These are phyloP conservation scores for Trametes cinnabarina DNA, from an alignment of 768 basidiomycete species.

Conservation along the genomic window DNA sequence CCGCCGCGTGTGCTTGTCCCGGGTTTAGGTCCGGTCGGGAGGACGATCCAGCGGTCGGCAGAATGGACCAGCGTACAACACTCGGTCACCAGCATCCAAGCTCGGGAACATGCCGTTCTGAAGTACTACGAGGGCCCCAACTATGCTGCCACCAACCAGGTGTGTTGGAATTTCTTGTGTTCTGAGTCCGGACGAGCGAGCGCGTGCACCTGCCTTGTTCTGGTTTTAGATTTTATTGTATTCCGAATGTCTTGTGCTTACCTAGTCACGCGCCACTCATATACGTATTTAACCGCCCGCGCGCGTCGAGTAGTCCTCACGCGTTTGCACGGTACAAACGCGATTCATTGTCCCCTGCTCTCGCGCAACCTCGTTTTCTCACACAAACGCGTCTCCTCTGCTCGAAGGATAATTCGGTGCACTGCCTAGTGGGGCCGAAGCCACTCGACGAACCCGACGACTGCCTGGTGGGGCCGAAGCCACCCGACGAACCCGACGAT, in stretches of 20 bases:
- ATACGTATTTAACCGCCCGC: not conserved
- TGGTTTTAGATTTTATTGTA: not conserved
- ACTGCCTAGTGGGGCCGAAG: not conserved
- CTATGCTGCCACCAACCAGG: no score
- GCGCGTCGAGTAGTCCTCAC: not conserved
- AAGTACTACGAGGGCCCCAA: no score
- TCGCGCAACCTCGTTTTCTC: not conserved
- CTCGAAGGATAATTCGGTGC: conserved; percentile 8
- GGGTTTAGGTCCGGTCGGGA: no score
- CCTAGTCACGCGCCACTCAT: no score
- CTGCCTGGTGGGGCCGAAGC: no score
- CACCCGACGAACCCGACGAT: no score
- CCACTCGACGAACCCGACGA: not conserved
- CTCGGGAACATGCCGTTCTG: no score
- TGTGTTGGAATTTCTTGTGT: not conserved
- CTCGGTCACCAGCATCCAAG: no score
- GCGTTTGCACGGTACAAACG: not conserved
- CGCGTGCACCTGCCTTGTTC: not conserved
- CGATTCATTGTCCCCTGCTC: not conserved
- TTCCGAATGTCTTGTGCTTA: no score
- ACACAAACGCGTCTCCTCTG: conserved; percentile 3
- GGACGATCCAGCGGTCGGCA: no score
- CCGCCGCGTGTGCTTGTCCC: no score
- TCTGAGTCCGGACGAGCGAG: not conserved
- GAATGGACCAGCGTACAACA: no score